Evolutionary conservation across 768 basidiomycete genomes (phyloP), one percentile per base, ranked within the genome.

Genomic region (Ramaria rubella): DNA sequence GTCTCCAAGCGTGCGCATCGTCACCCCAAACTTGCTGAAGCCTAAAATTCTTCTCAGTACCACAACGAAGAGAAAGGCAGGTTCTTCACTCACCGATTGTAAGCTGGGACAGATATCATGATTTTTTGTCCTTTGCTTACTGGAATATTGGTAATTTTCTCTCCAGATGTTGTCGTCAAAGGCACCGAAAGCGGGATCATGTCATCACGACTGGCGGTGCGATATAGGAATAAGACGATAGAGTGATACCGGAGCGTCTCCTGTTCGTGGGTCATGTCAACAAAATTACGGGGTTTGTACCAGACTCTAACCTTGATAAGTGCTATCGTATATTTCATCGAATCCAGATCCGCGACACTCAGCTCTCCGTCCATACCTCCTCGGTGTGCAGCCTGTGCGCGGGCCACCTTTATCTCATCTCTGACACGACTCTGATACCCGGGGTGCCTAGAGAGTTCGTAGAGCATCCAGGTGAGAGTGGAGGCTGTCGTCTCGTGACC

Each of bases 1-100:
- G 75, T 52, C 68, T 73, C 71, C 73, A 78, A 52, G 73, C 71
- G 9, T 67, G 34, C 2, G 73, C 68, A 58, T 78, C 76, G 6
- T 61, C 60, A 1, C 76, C 77, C 77, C 76, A 78, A 1, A 74
- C 15, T 68, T 66, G 59, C 69, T 64, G 36, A 11, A 11, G 36
- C n/a, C 36, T 38, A 11, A 11, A 12, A 23, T 5, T 52, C 17
- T 52, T 52, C 30, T 19, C 31, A 52, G 23, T 11, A 14, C 9
- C 44, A 12, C 15, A 15, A 34, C 12, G 49, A 9, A 31, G 49
- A 17, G 12, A 31, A 31, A 23, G 23, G 8, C 9, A 24, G 15
- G 31, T n/a, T n/a, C n/a, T 7, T 31, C 12, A 27, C 51, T 21
- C 19, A 52, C 23, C 65, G 62, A 61, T 78, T 77, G 9, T 65